Conservation (phyloP, 2,329 filamentous ascomycete genomes). For the Pseudopyricularia cyperi region DNA sequence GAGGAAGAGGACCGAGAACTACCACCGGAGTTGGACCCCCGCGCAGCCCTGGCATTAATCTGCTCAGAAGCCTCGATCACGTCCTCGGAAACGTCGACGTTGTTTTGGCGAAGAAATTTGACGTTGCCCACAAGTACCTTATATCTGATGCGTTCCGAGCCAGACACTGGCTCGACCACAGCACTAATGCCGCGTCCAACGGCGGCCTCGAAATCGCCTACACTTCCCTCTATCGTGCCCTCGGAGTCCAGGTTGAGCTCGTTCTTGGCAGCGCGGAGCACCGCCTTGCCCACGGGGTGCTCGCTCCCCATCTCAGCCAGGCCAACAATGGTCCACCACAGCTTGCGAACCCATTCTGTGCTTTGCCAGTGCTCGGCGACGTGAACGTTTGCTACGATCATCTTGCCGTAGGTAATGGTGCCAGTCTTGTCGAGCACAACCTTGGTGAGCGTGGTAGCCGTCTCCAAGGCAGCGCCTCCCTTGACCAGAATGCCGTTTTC, state of each 20-base stretch:
- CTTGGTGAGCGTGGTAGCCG: constrained; percentile 77
- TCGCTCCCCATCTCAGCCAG: constrained; percentile 94
- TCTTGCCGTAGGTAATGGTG: constrained; percentile 86
- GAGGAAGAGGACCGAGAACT: constrained; percentile 21
- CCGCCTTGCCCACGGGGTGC: constrained; percentile 87
- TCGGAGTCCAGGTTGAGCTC: constrained; percentile 63
- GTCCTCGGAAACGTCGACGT: constrained; percentile 50
- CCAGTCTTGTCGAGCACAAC: constrained; percentile 94
- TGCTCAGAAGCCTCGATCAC: constrained; percentile 51
- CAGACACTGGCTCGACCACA: constrained; percentile 61
- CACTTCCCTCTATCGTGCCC: constrained; percentile 64
- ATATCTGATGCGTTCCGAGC: constrained; percentile 58
- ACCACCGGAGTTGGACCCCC: constrained; percentile 10
- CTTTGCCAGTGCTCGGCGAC: constrained; percentile 57
- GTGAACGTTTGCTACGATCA: constrained; percentile 70
- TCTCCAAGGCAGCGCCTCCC: constrained; percentile 79
- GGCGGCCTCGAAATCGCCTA: constrained; percentile 71
- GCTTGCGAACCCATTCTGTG: constrained; percentile 51
- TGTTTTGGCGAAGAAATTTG: constrained; percentile 58
- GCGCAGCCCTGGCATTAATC: constrained; percentile 31
- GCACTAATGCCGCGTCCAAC: constrained; percentile 82
- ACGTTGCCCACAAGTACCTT: constrained; percentile 75
- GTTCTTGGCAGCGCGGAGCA: constrained; percentile 60
- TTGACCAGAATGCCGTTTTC: constrained; percentile 97
- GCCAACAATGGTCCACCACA: constrained; percentile 95